Percentiles rank a stretch among this genome's conserved stretches.
phyloP scores from a whole-genome alignment of 2,329 filamentous ascomycete genomes.

The Aspergillus aculeatus region DNA sequence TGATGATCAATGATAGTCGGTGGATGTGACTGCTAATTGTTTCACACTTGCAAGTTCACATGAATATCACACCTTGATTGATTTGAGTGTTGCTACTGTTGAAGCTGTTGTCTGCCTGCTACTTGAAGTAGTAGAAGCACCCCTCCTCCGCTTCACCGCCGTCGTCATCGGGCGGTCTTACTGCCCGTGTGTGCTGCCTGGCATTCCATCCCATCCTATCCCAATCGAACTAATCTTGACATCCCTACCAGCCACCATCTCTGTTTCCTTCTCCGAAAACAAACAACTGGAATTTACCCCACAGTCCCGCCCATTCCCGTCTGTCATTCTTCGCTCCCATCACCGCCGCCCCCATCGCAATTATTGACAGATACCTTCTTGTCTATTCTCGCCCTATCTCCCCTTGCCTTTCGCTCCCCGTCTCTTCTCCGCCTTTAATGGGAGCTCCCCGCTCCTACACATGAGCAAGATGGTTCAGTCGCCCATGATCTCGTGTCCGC shows the following conservation, averaged over 20 bases:
- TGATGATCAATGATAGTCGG: no score
- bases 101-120: no score
- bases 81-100: no score
- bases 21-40: no score
- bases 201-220: slow-evolving; percentile 11
- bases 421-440: slow-evolving; percentile 23
- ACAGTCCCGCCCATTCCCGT: not conserved
- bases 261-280: not conserved
- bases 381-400: not conserved
- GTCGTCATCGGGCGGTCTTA: not conserved
- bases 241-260: not conserved
- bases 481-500: slow-evolving; percentile 91
- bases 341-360: not conserved
- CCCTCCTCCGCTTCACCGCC: not conserved
- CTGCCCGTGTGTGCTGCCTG: slow-evolving; percentile 2
- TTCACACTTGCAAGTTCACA: no score
- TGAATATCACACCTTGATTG: no score
- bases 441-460: slow-evolving; percentile 38
- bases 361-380: not conserved
- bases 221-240: not conserved
- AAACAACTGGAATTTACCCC: not conserved
- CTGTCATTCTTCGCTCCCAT: not conserved
- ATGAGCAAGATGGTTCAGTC: slow-evolving; percentile 69
- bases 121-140: no score
- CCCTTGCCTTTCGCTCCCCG: not conserved